Conservation (phyloP, 192 early-diverging fungal species). For the Backusella macrospora region DNA sequence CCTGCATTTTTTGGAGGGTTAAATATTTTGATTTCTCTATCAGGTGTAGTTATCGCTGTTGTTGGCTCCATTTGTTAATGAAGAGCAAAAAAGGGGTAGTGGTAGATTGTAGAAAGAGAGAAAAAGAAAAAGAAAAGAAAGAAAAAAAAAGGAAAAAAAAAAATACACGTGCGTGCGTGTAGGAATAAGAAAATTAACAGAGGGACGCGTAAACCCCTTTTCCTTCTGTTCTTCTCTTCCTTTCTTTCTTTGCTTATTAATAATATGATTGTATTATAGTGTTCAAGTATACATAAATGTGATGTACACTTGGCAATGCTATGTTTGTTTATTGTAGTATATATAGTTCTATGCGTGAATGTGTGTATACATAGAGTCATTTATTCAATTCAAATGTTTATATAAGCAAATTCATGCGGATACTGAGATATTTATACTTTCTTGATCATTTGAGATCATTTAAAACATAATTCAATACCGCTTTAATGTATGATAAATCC, state of each 20-base stretch:
- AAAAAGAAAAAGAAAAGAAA: neutral
- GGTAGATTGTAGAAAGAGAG: neutral
- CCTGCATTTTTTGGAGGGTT: slow-evolving; percentile 26
- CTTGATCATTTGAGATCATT: slow-evolving; percentile 7
- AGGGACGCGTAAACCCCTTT: neutral
- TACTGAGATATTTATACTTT: neutral
- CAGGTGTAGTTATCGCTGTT: neutral
- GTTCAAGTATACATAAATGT: neutral
- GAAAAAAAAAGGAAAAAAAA: neutral
- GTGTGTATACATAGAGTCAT: neutral
- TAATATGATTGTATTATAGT: neutral
- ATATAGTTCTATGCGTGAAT: neutral
- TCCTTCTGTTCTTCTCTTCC: neutral
- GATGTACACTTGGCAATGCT: too few species aligned
- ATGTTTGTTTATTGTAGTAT: too few species aligned
- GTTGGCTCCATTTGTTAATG: slow-evolving; percentile 1
- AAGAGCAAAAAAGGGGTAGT: neutral
- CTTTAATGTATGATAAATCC: neutral
- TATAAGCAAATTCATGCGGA: neutral
- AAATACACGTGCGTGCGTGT: neutral
- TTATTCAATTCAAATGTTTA: neutral
- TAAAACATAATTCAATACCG: slow-evolving; percentile 2
- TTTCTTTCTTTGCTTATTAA: neutral
- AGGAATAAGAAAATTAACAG: neutral
- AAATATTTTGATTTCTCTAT: slow-evolving; percentile 28